A percentile compares a stretch with the other conserved stretches of the same genome.
These are phyloP conservation scores for Omphalea diandra DNA, from an alignment of 441 rosid species.

Conservation along the genomic window DNA sequence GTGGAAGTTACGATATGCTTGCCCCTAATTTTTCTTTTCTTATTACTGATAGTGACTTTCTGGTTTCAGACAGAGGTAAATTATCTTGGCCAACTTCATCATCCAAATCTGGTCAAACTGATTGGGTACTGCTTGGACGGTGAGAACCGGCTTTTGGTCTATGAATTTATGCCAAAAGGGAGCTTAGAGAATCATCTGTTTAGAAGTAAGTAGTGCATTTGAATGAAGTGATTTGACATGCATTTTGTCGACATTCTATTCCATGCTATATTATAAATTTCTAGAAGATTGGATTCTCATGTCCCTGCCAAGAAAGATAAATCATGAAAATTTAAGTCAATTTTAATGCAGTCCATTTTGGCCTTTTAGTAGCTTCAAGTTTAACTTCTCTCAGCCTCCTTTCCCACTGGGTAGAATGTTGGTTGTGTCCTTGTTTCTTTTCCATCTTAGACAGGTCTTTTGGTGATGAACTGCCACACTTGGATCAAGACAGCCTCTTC, in stretches of 20 bases:
- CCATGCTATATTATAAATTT: background rate
- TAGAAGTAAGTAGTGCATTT: constrained; percentile 55
- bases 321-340: background rate
- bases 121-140: constrained; percentile 87
- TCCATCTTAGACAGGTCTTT: constrained; percentile 4
- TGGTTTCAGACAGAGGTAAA: constrained; percentile 76
- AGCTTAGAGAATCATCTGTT: constrained; percentile 91
- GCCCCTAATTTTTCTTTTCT: constrained; percentile 5
- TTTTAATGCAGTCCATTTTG: background rate
- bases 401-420: background rate
- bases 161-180: constrained; percentile 91
- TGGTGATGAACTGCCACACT: constrained; percentile 2
- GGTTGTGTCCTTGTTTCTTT: background rate
- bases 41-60: constrained; percentile 25
- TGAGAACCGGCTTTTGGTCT: constrained; percentile 79
- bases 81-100: constrained; percentile 78
- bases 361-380: background rate
- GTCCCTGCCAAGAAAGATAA: constrained; percentile 1
- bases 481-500: background rate
- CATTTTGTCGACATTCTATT: background rate
- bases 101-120: constrained; percentile 79
- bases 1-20: background rate
- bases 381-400: background rate
- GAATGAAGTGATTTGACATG: constrained; percentile 4
- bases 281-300: background rate